phyloP scores from a whole-genome alignment of 106 monocot genomes.

The Allium sativum region DNA sequence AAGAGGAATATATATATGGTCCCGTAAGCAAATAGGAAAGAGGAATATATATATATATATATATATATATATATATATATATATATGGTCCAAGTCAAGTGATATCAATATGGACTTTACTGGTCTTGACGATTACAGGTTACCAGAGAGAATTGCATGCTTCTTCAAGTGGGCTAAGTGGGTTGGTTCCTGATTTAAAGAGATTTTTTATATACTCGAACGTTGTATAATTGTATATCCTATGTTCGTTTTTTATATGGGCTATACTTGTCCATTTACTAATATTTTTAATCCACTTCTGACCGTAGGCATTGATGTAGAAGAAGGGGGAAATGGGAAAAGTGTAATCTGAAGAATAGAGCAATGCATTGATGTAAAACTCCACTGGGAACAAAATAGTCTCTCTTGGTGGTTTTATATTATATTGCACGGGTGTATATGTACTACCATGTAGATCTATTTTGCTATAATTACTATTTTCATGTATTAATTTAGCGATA shows the following conservation, averaged over 20 bases:
- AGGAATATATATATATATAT: too few relatives aligned
- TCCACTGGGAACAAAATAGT: background rate
- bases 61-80: too few relatives aligned
- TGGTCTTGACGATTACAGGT: slow-evolving; percentile 38
- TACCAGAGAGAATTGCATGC: slow-evolving; percentile 50
- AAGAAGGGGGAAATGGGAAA: background rate
- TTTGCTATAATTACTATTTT: too few relatives aligned
- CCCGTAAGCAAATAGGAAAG: slow-evolving; percentile 77
- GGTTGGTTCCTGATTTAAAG: slow-evolving; percentile 38
- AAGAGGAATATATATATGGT: too few relatives aligned
- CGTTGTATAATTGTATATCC: background rate
- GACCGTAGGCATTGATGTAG: background rate
- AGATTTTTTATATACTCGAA: background rate
- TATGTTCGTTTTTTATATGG: background rate
- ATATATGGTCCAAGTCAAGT: slow-evolving; percentile 66
- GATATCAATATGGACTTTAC: slow-evolving; percentile 27
- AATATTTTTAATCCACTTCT: background rate
- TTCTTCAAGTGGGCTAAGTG: slow-evolving; percentile 81
- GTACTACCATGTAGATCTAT: too few relatives aligned
- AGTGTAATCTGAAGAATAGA: background rate
- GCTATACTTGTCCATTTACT: background rate
- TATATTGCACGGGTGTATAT: too few relatives aligned
- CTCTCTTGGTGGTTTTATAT: background rate
- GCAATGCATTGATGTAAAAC: background rate
- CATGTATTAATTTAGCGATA: too few relatives aligned